Evolutionary conservation across 73 alveolate species (phyloP).

Genomic region (Symbiodinium natans): DNA sequence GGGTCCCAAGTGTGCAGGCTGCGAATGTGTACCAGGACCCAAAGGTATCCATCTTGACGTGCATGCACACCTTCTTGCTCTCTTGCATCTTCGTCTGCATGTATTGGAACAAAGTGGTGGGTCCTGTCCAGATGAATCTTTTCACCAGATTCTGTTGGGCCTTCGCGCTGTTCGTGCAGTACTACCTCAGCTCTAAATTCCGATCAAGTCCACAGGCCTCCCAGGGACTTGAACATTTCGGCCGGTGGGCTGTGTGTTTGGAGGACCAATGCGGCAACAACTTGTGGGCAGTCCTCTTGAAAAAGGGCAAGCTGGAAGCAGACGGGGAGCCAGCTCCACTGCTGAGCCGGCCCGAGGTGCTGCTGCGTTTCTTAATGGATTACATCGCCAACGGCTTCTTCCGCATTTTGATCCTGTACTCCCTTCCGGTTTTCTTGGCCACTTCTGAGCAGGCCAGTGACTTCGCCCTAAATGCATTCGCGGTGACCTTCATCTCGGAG

Average conservation of each 20-base stretch:
- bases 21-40: constrained; percentile 54
- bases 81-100: constrained; percentile 32
- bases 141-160: constrained; percentile 73
- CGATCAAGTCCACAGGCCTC: constrained; percentile 51
- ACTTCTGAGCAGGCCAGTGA: constrained; percentile 68
- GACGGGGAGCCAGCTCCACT: constrained; percentile 66
- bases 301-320: constrained; percentile 64
- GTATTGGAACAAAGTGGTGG: constrained; percentile 19
- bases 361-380: constrained; percentile 45
- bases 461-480: constrained; percentile 59
- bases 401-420: constrained; percentile 63
- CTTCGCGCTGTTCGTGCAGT: constrained; percentile 74
- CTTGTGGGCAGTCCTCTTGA: constrained; percentile 62
- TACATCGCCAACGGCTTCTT: constrained; percentile 37
- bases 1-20: constrained; percentile 52
- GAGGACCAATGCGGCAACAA: constrained; percentile 24
- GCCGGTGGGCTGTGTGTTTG: constrained; percentile 48
- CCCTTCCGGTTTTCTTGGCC: constrained; percentile 47
- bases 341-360: constrained; percentile 77
- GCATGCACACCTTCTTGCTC: constrained; percentile 73
- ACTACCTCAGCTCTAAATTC: constrained; percentile 59
- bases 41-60: constrained; percentile 42
- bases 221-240: constrained; percentile 22
- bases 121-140: constrained; percentile 46
- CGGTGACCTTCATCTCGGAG: constrained; percentile 71